Evolutionary conservation across 2,329 filamentous ascomycete genomes (phyloP), one percentile per base, ranked within the genome.

Genomic region (Colletotrichum viniferum): DNA sequence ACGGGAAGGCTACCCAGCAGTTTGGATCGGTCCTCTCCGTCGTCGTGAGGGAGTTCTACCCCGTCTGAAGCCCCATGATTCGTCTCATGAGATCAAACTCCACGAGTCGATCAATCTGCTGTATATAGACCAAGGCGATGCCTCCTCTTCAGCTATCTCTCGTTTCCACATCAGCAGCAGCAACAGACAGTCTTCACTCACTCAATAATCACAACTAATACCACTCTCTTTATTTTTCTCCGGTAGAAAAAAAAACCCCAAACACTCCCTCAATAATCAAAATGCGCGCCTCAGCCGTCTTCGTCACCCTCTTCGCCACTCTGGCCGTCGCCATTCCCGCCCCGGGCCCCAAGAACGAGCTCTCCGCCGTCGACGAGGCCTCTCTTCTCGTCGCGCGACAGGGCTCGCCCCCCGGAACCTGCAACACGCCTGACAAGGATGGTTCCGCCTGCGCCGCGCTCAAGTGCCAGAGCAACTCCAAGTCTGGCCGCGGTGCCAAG

Each of bases 211-310:
- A 52, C 12, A 10, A 28, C 4, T 30, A 16, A 48, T 48, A 21
- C 43, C 24, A 21, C 24, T 30, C 18, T 65, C 38, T n/a, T 48
- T 48, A 21, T 28, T 52, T 65, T 65, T 67, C 48, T 67, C 43
- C 6, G 43, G 64, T 48, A 67, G 64, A 67, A 65, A 65, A 64
- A 16, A 24, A 32, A 4, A 30, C 16, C 8, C 5, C 3, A 4
- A 16, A 26, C 48, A 21, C 52, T 38, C 21, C 58, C 26, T 32
- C 18, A 60, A 28, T 18, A 48, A 48, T 48, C 28, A 34, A 61
- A 6, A 74, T 71, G 72, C 72, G 72, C 48, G 67, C 60, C 67
- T 71, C 68, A 18, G 12, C 72, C 36, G 26, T 74, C 18, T 24
- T 74, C 36, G 18, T 62, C 36, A 32, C 72, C 36, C 36, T 74